Evolutionary conservation across 495 filamentous ascomycete species (phyloP), one percentile per base, ranked within the genome.

Genomic region (Trichoderma gamsii): DNA sequence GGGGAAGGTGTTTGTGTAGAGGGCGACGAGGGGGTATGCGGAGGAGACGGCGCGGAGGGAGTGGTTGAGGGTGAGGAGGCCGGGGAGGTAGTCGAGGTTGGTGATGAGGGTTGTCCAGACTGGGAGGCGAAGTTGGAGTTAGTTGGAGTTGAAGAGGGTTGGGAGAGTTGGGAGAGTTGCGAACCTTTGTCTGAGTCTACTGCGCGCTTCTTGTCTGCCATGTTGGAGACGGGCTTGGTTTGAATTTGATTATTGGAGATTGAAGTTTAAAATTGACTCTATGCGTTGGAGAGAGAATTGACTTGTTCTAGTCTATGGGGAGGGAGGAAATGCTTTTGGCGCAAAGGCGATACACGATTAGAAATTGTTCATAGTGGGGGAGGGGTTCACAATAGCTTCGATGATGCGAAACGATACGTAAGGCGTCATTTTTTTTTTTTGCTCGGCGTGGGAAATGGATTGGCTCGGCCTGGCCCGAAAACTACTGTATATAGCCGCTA

Each of bases 51-150:
- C 71, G 69, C 85, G 86, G 69, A 94, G 85, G 15, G 86, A 88
- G 72, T 85, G 85, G 70, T 90, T 85, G 64, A 94, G 87, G 3
- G 88, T 88, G 11, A 92, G 79, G 27, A 93, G 85, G 43, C 90
- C 90, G 13, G 85, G 79, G 68, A 93, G 87, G 75, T 92, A 94
- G 41, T 80, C 80, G 11, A 83, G 87, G 73, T 92, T 92, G 44
- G 90, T 92, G 66, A 93, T 89, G 56, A 93, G 84, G 15, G 86
- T 87, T n/a, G 89, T 89, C 90, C 90, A 93, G 68, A 92, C 87
- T 88, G 65, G n/a, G 18, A 15, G 56, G 23, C 27, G 46, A 41
- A 63, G 27, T 27, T 13, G 29, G 29, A 52, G 49, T 52, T 52
- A 52, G 49, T 29, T 61, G 56, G 56, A 29, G 56, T 27, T 61